phyloP scores from a whole-genome alignment of 1,139 yeast species.

The Yamadazyma atmosphaerica region DNA sequence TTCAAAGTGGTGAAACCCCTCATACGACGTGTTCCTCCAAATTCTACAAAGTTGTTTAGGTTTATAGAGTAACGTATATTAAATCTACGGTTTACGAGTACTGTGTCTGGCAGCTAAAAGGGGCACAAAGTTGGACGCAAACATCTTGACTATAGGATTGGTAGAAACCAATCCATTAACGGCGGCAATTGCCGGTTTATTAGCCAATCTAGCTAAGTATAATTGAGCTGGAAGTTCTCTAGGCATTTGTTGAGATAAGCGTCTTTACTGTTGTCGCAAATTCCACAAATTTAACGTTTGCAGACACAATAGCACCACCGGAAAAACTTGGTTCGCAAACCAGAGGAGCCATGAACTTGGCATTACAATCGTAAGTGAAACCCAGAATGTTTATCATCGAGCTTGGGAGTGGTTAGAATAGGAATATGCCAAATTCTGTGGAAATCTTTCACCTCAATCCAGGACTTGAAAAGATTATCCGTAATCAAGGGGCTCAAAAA shows the following conservation, averaged over 20 bases:
- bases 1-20: slow-evolving; percentile 8
- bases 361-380: background rate
- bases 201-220: slow-evolving; percentile 44
- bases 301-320: background rate
- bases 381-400: slow-evolving; percentile 23
- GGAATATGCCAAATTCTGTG: slow-evolving; percentile 29
- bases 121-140: slow-evolving; percentile 61
- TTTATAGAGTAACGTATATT: slow-evolving; percentile 1
- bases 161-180: slow-evolving; percentile 59
- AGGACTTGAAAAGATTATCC: slow-evolving; percentile 22
- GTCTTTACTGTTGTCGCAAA: background rate
- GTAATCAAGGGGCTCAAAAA: slow-evolving; percentile 28
- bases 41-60: slow-evolving; percentile 5
- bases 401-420: slow-evolving; percentile 29
- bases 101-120: slow-evolving; percentile 37
- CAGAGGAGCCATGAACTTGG: background rate
- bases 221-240: slow-evolving; percentile 45
- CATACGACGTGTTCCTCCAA: slow-evolving; percentile 5
- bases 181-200: slow-evolving; percentile 60
- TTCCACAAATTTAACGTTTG: background rate
- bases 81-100: slow-evolving; percentile 2
- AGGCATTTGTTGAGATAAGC: too few species aligned
- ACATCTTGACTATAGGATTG: slow-evolving; percentile 57
- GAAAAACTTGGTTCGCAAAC: background rate
- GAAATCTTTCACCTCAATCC: slow-evolving; percentile 29